Conservation (phyloP, 2,329 filamentous ascomycete species). For the Cercospora sojina region DNA sequence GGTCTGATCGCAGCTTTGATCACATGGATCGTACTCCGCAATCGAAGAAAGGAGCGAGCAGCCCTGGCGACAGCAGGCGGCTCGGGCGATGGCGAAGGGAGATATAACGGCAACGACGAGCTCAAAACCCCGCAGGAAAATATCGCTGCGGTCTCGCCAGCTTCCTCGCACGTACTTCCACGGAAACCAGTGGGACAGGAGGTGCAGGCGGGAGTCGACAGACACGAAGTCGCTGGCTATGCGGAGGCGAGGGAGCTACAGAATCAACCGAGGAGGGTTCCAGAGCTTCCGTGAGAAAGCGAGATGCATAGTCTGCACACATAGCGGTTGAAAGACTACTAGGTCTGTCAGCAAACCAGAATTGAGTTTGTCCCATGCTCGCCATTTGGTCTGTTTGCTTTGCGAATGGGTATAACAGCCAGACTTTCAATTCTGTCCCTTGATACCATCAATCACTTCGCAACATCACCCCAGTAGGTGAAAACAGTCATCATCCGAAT, state of each 20-base stretch:
- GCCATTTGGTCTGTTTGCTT: background rate
- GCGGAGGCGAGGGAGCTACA: slow-evolving; percentile 9
- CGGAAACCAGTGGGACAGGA: slow-evolving; percentile 2
- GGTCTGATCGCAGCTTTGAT: slow-evolving; percentile 11
- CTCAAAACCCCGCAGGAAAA: background rate
- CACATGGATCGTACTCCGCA: slow-evolving; percentile 13
- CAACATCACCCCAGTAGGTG: background rate
- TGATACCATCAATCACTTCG: background rate
- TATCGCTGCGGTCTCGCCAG: background rate
- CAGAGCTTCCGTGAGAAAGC: slow-evolving; percentile 4
- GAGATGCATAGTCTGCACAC: background rate
- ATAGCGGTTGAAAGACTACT: background rate
- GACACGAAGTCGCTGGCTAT: slow-evolving; percentile 6
- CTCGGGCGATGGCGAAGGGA: background rate
- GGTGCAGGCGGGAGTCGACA: background rate
- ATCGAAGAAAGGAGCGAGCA: slow-evolving; percentile 10
- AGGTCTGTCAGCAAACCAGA: background rate
- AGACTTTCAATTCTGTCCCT: background rate
- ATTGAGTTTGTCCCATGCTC: background rate
- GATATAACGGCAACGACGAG: background rate
- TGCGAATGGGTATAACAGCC: background rate
- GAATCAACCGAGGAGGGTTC: slow-evolving; percentile 4
- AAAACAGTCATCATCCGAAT: background rate
- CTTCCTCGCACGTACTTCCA: background rate
- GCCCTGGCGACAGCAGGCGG: background rate